Conservation (phyloP, 2,329 filamentous ascomycete genomes). For the Ascosphaera pollenicola region DNA sequence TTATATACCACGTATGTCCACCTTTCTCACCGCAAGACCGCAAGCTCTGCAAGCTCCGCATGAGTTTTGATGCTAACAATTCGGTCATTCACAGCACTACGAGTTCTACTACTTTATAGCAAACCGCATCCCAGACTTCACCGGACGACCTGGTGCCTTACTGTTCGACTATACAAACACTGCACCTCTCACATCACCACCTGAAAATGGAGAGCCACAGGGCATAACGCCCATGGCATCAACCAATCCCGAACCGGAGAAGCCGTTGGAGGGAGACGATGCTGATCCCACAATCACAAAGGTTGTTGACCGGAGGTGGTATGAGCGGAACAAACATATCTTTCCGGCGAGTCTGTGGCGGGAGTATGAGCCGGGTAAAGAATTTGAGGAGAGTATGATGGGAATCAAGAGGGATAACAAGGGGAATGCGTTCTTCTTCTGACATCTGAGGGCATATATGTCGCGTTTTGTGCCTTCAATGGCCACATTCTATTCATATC, state of each 20-base stretch:
- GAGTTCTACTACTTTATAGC: constrained; percentile 95
- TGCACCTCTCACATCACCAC: constrained; percentile 14
- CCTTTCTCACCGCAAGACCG: too few species aligned
- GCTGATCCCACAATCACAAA: constrained; percentile 72
- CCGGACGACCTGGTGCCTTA: constrained; percentile 43
- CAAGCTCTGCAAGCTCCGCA: too few species aligned
- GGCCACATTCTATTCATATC: too few species aligned
- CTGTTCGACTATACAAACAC: constrained; percentile 55
- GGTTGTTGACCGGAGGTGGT: constrained; percentile 91
- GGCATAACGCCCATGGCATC: too few species aligned
- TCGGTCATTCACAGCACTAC: constrained; percentile 45
- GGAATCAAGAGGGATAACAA: constrained; percentile 60
- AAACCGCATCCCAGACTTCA: constrained; percentile 42
- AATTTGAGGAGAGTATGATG: constrained; percentile 42
- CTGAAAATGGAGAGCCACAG: constrained; percentile 3
- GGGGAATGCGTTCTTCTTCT: constrained; percentile 87
- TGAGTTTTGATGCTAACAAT: constrained; percentile 3
- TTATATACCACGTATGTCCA: constrained; percentile 69
- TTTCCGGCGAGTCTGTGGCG: constrained; percentile 93
- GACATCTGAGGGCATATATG: background rate
- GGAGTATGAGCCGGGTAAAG: constrained; percentile 74
- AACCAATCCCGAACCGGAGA: constrained; percentile 22
- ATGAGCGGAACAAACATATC: constrained; percentile 94
- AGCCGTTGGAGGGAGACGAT: constrained; percentile 46
- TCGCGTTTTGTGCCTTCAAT: too few species aligned